phyloP scores from a whole-genome alignment of 2,329 filamentous ascomycete species.

The Magnaporthiopsis poae region DNA sequence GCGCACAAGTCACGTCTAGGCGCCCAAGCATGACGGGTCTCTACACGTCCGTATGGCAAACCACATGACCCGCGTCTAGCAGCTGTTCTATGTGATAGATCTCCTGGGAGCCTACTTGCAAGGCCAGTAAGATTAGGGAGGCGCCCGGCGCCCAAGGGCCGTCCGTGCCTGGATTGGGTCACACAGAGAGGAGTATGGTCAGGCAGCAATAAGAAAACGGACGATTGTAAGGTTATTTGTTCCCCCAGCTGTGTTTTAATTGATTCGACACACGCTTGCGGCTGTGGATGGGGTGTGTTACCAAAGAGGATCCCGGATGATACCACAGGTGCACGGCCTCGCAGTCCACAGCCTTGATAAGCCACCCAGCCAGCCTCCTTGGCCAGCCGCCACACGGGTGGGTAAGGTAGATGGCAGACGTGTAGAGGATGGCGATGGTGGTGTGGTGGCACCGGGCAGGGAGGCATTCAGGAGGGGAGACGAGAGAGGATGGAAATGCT shows the following conservation, averaged over 20 bases:
- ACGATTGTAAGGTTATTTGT: neutral
- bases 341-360: neutral
- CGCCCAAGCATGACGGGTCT: neutral
- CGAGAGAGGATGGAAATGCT: neutral
- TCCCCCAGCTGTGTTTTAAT: neutral
- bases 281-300: neutral
- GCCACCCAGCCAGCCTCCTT: neutral
- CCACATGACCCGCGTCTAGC: too few species aligned
- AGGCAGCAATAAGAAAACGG: neutral
- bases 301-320: neutral
- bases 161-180: too few species aligned
- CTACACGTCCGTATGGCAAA: too few species aligned
- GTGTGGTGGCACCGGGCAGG: neutral
- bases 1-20: neutral
- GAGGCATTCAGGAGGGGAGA: neutral
- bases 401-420: neutral
- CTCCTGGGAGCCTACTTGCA: neutral
- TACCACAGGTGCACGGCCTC: neutral
- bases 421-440: neutral
- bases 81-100: neutral
- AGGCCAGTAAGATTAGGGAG: neutral
- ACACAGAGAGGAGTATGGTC: too few species aligned
- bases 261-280: neutral
- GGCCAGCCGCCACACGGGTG: neutral
- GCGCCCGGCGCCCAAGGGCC: neutral